A percentile compares a stretch with the other conserved stretches of the same genome.
phyloP scores from a whole-genome alignment of 305 asterid genomes.

The Ruellia speciosa region DNA sequence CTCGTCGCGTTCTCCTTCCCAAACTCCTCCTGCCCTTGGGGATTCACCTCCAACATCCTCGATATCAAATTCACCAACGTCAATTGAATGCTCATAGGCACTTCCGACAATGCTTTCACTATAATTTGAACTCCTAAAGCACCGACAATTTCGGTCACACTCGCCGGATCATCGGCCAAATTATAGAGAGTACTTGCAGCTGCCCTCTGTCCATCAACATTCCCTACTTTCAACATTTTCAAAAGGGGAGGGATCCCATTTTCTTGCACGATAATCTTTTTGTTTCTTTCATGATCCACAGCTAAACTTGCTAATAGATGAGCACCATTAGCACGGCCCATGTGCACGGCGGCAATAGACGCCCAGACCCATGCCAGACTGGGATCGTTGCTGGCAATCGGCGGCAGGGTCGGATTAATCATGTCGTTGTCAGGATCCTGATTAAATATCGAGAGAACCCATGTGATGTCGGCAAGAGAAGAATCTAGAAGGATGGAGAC shows the following conservation, averaged over 20 bases:
- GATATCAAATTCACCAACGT: conserved; percentile 36
- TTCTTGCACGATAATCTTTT: conserved; percentile 44
- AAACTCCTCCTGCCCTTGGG: conserved; percentile 42
- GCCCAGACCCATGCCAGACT: conserved; percentile 62
- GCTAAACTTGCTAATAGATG: conserved; percentile 31
- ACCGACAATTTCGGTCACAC: conserved; percentile 29
- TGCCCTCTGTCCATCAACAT: conserved; percentile 40
- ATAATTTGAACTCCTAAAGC: conserved; percentile 38
- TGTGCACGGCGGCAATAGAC: conserved; percentile 39
- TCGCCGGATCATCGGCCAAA: conserved; percentile 33
- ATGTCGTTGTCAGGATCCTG: conserved; percentile 29
- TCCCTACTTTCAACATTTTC: conserved; percentile 43
- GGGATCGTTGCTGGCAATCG: conserved; percentile 50
- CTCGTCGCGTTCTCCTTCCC: conserved; percentile 57
- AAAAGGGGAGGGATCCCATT: conserved; percentile 52
- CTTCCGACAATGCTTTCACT: conserved; percentile 34
- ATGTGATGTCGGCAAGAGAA: conserved; percentile 47
- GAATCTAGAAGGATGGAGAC: conserved; percentile 33
- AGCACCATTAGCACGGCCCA: conserved; percentile 56
- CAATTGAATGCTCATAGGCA: conserved; percentile 34
- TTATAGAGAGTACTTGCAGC: conserved; percentile 42
- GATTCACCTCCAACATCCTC: conserved; percentile 41
- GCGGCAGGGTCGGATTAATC: conserved; percentile 38
- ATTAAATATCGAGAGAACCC: conserved; percentile 42
- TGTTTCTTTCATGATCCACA: conserved; percentile 30